Evolutionary conservation across 768 basidiomycete species (phyloP), one percentile per base, ranked within the genome.

Genomic region (Lanmaoa pseudosensibilis): DNA sequence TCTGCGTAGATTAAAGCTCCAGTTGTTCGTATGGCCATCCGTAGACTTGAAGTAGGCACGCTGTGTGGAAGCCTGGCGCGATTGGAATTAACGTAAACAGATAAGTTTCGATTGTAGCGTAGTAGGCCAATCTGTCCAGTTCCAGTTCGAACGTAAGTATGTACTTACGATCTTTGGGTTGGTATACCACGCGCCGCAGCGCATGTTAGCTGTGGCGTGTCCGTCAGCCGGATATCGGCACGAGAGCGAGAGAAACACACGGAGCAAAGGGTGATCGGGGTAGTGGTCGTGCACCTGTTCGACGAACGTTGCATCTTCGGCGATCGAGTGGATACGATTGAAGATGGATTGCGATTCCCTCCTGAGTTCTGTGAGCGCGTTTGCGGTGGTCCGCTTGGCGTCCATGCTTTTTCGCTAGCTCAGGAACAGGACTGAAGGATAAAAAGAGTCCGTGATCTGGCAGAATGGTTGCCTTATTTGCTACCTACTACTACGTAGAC

Each of bases 141-240:
- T n/a, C n/a, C n/a, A n/a, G n/a, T n/a, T n/a, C 1, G 25, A 21
- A 27, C 27, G 27, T 27, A 27, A 27, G 27, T 27, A n/a, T 0
- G 2, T 4, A 63, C 79, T 65, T 66, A 85, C 86, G 54, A 86
- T 80, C 8, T 63, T 56, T 19, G 93, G 90, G 63, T 93, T 80
- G 7, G 87, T 84, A 69, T 97, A 98, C 95, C 95, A 98, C 8
- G 88, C 88, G 4, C 96, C 96, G 65, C 94, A 97, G 23, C 96
- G 83, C 65, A 94, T 80, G 69, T 98, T 98, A 4, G 96, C 93
- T 90, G 66, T 36, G 36, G 23, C 5, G 11, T 13, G 23, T n/a
- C 16, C 6, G n/a, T 55, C 27, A 52, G 48, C 33, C 10, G 12
- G 16, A n/a, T 16, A 44, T 37, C n/a, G 33, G 19, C n/a, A 27